Evolutionary conservation across 2,329 filamentous ascomycete genomes (phyloP).

Genomic region (Zopfia rhizophila): DNA sequence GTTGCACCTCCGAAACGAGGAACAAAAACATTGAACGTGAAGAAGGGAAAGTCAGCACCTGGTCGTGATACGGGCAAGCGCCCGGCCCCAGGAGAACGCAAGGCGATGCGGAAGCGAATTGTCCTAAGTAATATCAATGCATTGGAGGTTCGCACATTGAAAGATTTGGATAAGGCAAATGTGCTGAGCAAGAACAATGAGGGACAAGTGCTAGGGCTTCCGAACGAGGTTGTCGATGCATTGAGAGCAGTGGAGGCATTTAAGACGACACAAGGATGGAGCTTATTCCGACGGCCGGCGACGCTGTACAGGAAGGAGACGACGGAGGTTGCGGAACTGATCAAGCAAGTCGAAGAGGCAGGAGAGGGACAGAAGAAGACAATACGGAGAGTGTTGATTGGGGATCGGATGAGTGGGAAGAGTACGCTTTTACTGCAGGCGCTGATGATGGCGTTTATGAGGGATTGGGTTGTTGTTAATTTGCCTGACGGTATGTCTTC

Average conservation of each 20-base stretch:
- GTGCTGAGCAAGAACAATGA: constrained; percentile 56
- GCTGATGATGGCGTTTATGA: constrained; percentile 81
- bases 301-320: constrained; percentile 82
- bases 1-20: constrained; percentile 44
- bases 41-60: constrained; percentile 54
- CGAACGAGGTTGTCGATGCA: constrained; percentile 77
- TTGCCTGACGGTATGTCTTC: constrained; percentile 80
- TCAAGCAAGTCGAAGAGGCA: constrained; percentile 64
- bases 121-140: constrained; percentile 95
- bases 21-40: constrained; percentile 53
- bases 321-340: constrained; percentile 70
- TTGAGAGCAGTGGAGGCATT: constrained; percentile 88
- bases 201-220: constrained; percentile 76
- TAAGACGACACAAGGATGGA: constrained; percentile 89
- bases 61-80: constrained; percentile 58
- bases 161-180: constrained; percentile 68
- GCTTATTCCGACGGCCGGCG: constrained; percentile 83
- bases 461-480: constrained; percentile 88
- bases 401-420: constrained; percentile 82
- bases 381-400: constrained; percentile 74
- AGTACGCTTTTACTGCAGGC: constrained; percentile 86
- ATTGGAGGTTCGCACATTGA: constrained; percentile 75
- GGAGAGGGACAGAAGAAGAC: constrained; percentile 66
- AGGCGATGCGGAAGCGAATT: constrained; percentile 86
- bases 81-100: constrained; percentile 81